Conservation (phyloP, 495 filamentous ascomycete species). For the Neurospora sp. region DNA sequence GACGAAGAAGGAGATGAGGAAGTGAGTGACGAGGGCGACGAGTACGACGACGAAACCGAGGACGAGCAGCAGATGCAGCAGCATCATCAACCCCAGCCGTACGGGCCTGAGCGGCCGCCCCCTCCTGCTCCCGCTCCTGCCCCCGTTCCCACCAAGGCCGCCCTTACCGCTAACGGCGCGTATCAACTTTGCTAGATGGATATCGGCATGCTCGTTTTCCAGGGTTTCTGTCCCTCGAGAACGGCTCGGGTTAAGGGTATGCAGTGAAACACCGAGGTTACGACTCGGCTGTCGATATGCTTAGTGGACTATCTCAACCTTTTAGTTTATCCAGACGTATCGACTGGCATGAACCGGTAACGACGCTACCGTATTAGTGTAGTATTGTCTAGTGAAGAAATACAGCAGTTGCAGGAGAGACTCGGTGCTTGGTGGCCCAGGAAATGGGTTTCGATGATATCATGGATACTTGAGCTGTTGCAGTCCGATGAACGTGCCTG, state of each 20-base stretch:
- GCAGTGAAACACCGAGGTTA: neutral
- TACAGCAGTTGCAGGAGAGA: neutral
- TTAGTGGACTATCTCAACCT: neutral
- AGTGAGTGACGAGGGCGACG: conserved; percentile 33
- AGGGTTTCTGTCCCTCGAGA: neutral
- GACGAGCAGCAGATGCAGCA: conserved; percentile 53
- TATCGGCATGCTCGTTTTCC: neutral
- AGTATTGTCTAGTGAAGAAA: neutral
- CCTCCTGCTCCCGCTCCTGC: conserved; percentile 35
- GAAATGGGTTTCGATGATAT: neutral
- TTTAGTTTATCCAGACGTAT: neutral
- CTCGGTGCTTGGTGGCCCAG: neutral
- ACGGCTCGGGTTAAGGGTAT: neutral
- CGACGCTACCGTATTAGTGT: neutral
- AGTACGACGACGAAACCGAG: conserved; percentile 45
- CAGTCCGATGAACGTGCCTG: neutral
- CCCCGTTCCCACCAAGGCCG: conserved; percentile 18
- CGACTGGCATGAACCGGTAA: neutral
- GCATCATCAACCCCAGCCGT: conserved; percentile 40
- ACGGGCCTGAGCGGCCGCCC: conserved; percentile 46
- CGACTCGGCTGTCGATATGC: neutral
- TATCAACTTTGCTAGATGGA: neutral
- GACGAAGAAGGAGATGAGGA: conserved; percentile 46
- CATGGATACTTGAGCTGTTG: neutral
- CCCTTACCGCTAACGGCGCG: conserved; percentile 12